Conservation (phyloP, 805 yeast genomes). For the Ogataea paradorogensis region DNA sequence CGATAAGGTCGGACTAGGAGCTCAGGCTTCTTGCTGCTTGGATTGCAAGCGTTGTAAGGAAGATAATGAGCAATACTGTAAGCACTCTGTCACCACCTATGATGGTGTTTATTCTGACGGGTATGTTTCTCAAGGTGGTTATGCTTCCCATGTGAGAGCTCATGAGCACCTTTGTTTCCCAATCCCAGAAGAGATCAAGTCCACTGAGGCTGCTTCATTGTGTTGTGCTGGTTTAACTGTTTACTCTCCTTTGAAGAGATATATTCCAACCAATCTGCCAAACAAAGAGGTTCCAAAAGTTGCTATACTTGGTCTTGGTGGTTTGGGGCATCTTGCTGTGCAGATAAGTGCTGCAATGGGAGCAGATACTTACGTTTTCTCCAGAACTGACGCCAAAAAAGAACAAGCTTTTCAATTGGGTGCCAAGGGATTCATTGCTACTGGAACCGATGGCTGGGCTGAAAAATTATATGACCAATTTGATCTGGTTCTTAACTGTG, state of each 20-base stretch:
- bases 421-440: conserved; percentile 43
- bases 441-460: conserved; percentile 44
- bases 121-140: conserved; percentile 41
- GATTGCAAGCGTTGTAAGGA: conserved; percentile 36
- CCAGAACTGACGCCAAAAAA: conserved; percentile 40
- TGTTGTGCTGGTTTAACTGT: conserved; percentile 53
- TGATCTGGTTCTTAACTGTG: conserved; percentile 43
- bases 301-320: conserved; percentile 46
- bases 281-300: conserved; percentile 35
- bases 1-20: conserved; percentile 47
- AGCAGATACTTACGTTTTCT: conserved; percentile 43
- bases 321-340: conserved; percentile 46
- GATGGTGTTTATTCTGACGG: conserved; percentile 37
- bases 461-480: conserved; percentile 32
- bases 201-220: conserved; percentile 45
- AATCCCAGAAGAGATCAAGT: conserved; percentile 42
- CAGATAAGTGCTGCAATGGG: conserved; percentile 45
- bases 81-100: conserved; percentile 40
- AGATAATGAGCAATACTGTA: conserved; percentile 46
- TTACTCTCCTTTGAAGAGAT: conserved; percentile 46
- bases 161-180: conserved; percentile 45
- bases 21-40: conserved; percentile 39
- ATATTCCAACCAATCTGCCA: conserved; percentile 29
- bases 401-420: conserved; percentile 40
- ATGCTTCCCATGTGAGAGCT: conserved; percentile 46